These are phyloP conservation scores for Hericium alpestre DNA, from an alignment of 768 basidiomycete species.

Conservation along the genomic window DNA sequence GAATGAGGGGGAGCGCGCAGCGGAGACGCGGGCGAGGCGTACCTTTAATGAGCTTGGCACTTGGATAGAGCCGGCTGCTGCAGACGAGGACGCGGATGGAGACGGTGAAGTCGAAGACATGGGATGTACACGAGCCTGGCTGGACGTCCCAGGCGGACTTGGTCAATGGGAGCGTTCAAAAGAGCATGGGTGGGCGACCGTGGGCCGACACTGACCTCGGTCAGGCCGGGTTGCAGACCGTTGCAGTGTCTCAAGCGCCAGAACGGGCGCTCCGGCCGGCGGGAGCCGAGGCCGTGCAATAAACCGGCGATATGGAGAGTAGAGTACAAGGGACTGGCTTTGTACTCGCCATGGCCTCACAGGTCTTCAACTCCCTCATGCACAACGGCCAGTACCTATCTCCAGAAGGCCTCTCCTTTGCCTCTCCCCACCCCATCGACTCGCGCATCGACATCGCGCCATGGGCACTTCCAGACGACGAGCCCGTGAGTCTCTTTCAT, in stretches of 20 bases:
- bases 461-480: constrained; percentile 10
- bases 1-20: not conserved
- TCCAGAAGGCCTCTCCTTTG: not conserved
- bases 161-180: no score
- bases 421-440: not conserved
- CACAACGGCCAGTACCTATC: not conserved
- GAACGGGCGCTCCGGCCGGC: no score
- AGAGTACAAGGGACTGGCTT: not conserved
- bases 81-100: constrained; percentile 4
- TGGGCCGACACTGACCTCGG: no score
- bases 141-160: no score
- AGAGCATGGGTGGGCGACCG: no score
- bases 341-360: not conserved
- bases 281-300: no score
- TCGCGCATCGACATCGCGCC: constrained; percentile 5
- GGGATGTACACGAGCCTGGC: not conserved
- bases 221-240: no score
- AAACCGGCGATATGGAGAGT: not conserved
- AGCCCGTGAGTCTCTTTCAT: constrained; percentile 9
- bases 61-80: constrained; percentile 8
- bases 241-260: no score
- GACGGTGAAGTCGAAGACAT: constrained; percentile 5
- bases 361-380: not conserved
- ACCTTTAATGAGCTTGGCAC: constrained; percentile 11
- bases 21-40: not conserved